Evolutionary conservation across 768 basidiomycete species (phyloP).

Genomic region (Galerina sulciceps): DNA sequence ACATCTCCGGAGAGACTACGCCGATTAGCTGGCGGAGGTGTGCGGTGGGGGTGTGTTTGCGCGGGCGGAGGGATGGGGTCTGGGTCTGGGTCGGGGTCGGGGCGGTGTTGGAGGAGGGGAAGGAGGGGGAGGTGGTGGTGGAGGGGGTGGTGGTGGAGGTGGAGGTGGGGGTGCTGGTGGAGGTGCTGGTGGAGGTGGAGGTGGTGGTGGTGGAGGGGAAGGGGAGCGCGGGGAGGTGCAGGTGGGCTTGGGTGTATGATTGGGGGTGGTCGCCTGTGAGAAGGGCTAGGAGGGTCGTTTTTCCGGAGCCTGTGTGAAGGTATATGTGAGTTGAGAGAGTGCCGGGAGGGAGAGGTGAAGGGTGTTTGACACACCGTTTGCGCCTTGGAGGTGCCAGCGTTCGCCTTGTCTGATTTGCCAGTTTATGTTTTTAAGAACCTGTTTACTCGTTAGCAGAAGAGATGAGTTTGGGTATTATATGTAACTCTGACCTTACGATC

Average conservation of each 20-base stretch:
- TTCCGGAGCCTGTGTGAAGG: conserved; percentile 74
- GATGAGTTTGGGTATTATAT: not conserved
- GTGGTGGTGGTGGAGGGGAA: conserved; percentile 46
- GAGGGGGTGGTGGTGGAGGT: conserved; percentile 11
- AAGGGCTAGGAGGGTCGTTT: conserved; percentile 90
- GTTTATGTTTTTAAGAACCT: conserved; percentile 78
- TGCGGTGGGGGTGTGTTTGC: conserved; percentile 69
- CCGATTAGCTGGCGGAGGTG: conserved; percentile 71
- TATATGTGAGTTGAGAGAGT: not conserved
- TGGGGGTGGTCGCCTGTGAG: conserved; percentile 95
- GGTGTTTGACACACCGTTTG: conserved; percentile 64
- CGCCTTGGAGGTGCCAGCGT: conserved; percentile 88
- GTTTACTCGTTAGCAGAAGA: not conserved
- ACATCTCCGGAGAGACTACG: conserved; percentile 87
- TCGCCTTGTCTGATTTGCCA: conserved; percentile 87
- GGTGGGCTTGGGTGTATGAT: conserved; percentile 75
- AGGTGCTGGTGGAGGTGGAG: not conserved
- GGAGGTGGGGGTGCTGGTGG: conserved; percentile 36
- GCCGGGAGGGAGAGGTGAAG: not conserved
- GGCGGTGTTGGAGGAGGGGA: conserved; percentile 13
- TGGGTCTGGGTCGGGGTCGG: conserved; percentile 40
- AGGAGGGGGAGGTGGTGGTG: conserved; percentile 37
- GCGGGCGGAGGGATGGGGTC: conserved; percentile 56
- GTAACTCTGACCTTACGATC: conserved; percentile 52
- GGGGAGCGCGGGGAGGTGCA: conserved; percentile 31